Evolutionary conservation across 2,329 filamentous ascomycete genomes (phyloP), one percentile per base, ranked within the genome.

Genomic region (Phyllachora maydis): DNA sequence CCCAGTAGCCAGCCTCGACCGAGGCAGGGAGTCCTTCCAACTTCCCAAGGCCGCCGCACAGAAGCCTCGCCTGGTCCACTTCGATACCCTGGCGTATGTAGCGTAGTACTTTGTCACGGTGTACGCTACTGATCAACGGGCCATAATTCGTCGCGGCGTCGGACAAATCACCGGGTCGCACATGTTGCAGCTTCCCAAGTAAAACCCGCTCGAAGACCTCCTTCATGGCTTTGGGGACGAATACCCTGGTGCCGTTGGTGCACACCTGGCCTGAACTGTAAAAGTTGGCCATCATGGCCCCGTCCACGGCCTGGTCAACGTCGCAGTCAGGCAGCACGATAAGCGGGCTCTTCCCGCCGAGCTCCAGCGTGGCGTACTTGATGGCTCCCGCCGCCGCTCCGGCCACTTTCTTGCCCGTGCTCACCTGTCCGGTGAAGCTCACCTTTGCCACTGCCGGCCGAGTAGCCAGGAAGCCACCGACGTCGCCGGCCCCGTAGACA

Each of bases 251-350:
- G 23, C 82, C 82, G 43, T 91, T 91, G 23, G 82, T 91, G 59
- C 82, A 92, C 23, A 91, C 81, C 47, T 92, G 82, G 15, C 82
- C 82, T 0, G 76, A 77, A 34, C 74, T 82, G 57, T 77, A 91
- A 52, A 91, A 91, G 47, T 91, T 91, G 36, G 81, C 82, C 58
- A 90, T 79, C 74, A 91, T 83, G 32, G 79, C 81, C 15, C 78
- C 75, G 38, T 91, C 73, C 16, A 79, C 82, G n/a, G 82, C 82
- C 37, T 67, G 65, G 21, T 78, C 70, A 11, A 85, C 46, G 24
- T 79, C 66, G 10, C 75, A 76, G 38, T 90, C 81, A 1, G 77
- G 76, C 1, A 91, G 65, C 22, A 92, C 59, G 23, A 92, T 55
- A 19, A 81, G 56, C 1, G 81, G 77, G 29, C 72, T 81, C 52